Base-by-base conservation (phyloP, 2,329 filamentous ascomycete genomes). In the Colletotrichum sp. region DNA sequence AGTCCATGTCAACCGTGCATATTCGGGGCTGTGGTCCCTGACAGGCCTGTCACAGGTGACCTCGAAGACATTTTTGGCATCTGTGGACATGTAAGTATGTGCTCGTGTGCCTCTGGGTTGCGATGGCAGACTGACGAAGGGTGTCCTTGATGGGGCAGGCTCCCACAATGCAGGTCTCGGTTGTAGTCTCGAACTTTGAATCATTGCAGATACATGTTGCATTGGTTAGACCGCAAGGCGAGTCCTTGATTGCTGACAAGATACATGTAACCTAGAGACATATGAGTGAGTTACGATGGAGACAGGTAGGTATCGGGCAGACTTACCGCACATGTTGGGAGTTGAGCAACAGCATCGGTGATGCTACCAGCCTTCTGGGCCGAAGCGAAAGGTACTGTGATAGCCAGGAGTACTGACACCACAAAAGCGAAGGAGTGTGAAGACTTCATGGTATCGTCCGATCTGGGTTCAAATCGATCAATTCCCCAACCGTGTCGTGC, bases 301-400 rank as follows among this genome's bases (percentile, higher is more conserved):
- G n/a, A 60, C 22, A 15, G 3, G 6, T 15, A 16, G 15, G 26
- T 22, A 48, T 13, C 8, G 22, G 16, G 32, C 10, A 44, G 15
- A 78, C 82, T 69, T 77, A 84, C 83, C 28, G 83, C 81, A 78
- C 83, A 84, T 8, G 77, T 22, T 1, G 82, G 83, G 44, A 84
- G 75, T 18, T 72, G 48, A 9, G 78, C 48, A 18, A 81, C 72
- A 22, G 71, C 71, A 30, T 70, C 65, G 8, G 34, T 48, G 24
- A 73, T 73, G 12, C n/a, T 63, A 18, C 26, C 55, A 10, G 66
- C 71, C 22, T 71, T 75, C 36, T 76, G 75, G 22, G 71, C 75
- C 24, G 30, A 15, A 15, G 48, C 30, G 8, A 72, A 64, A n/a
- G 32, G 39, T 52, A 73, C 26, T 13, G 28, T 26, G 32, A 60